These are phyloP conservation scores for Plantago ovata DNA, from an alignment of 257 asterid genomes.

Conservation along the genomic window DNA sequence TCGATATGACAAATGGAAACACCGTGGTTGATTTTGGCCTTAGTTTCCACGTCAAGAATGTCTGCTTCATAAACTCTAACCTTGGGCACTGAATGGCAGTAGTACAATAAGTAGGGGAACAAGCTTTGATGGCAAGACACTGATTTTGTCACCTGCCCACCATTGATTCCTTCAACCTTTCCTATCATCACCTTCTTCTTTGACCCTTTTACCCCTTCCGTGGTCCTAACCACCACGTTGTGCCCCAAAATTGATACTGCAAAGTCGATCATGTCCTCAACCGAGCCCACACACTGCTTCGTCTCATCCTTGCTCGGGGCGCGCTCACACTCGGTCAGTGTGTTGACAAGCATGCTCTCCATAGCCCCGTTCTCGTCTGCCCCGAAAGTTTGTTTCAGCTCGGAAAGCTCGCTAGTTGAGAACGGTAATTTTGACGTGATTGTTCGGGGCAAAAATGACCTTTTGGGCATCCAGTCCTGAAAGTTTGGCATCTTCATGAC, in stretches of 20 bases:
- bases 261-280: constrained; percentile 79
- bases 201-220: constrained; percentile 56
- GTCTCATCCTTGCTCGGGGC: constrained; percentile 63
- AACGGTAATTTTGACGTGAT: constrained; percentile 55
- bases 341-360: constrained; percentile 38
- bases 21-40: constrained; percentile 59
- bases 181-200: constrained; percentile 45
- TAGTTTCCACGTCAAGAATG: constrained; percentile 50
- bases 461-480: constrained; percentile 65
- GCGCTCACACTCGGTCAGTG: constrained; percentile 64
- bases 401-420: constrained; percentile 26
- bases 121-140: constrained; percentile 92
- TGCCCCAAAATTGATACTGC: constrained; percentile 43
- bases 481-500: constrained; percentile 69
- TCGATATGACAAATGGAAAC: constrained; percentile 84
- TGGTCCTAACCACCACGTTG: constrained; percentile 50
- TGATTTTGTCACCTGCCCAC: constrained; percentile 61
- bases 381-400: constrained; percentile 39
- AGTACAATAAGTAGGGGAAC: constrained; percentile 73
- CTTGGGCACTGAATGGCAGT: constrained; percentile 82
- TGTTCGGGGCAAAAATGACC: constrained; percentile 75
- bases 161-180: constrained; percentile 47
- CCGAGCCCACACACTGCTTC: constrained; percentile 59
- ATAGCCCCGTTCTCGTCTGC: constrained; percentile 36
- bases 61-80: constrained; percentile 74